phyloP scores from a whole-genome alignment of 2,329 filamentous ascomycete genomes.

The Biscogniauxia mediterranea region DNA sequence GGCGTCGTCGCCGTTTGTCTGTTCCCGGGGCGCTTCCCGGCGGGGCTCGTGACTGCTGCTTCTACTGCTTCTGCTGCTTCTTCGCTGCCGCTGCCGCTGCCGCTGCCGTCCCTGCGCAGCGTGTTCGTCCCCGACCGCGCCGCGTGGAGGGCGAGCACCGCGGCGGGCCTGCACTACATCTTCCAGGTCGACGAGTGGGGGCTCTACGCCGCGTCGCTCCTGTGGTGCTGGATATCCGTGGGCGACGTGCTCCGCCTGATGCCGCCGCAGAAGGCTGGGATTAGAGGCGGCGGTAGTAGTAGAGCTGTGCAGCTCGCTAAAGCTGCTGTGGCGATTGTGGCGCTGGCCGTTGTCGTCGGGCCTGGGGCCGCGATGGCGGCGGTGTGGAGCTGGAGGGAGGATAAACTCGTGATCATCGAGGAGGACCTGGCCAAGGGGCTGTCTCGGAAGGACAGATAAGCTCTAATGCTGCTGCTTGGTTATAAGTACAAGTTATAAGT shows the following conservation, averaged over 20 bases:
- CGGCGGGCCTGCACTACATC: slow-evolving; percentile 29
- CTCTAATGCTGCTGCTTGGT: not conserved
- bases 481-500: not conserved
- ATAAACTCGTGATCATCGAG: slow-evolving; percentile 27
- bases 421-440: slow-evolving; percentile 14
- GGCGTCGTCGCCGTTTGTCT: slow-evolving; percentile 23
- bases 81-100: slow-evolving; percentile 1
- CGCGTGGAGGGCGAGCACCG: slow-evolving; percentile 20
- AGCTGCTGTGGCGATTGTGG: slow-evolving; percentile 18
- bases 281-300: no score
- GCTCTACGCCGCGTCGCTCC: slow-evolving; percentile 22
- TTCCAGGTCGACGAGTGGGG: slow-evolving; percentile 31
- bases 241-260: slow-evolving; percentile 25
- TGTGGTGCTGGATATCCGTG: slow-evolving; percentile 27
- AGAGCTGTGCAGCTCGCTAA: slow-evolving; percentile 12
- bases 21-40: slow-evolving; percentile 10
- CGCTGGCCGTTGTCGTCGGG: slow-evolving; percentile 21
- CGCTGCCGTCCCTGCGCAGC: slow-evolving; percentile 12
- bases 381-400: slow-evolving; percentile 30
- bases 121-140: slow-evolving; percentile 25
- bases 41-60: slow-evolving; percentile 13
- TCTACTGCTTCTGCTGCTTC: slow-evolving; percentile 4
- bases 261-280: slow-evolving; percentile 3
- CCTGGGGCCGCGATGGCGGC: slow-evolving; percentile 25
- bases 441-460: slow-evolving; percentile 20